These are phyloP conservation scores for Macadamia tetraphylla DNA, from an alignment of 164 flowering plant species.

Conservation along the genomic window DNA sequence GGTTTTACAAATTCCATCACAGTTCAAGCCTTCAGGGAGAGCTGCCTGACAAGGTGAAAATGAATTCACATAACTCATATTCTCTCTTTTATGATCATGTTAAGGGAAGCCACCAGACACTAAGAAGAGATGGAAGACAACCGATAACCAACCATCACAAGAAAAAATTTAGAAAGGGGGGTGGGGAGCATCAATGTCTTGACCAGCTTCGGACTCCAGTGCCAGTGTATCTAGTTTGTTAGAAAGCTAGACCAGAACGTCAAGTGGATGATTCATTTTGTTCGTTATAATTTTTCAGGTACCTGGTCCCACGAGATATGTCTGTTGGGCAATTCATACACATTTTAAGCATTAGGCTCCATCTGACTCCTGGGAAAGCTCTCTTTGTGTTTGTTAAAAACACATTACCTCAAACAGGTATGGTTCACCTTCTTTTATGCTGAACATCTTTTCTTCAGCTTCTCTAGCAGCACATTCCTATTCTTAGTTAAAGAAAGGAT, in stretches of 20 bases:
- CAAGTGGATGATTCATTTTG: neutral
- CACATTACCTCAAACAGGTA: constrained; percentile 93
- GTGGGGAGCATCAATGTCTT: too few species aligned
- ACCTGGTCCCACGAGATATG: constrained; percentile 95
- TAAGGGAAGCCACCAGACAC: too few species aligned
- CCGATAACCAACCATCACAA: too few species aligned
- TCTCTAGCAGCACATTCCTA: neutral
- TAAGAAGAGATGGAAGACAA: too few species aligned
- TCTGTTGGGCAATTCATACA: constrained; percentile 90
- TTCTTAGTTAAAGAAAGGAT: neutral
- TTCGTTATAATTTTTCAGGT: constrained; percentile 29
- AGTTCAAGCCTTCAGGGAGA: too few species aligned
- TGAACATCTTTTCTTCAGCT: neutral
- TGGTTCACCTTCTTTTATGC: neutral
- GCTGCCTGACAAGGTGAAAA: too few species aligned
- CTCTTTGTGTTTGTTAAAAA: constrained; percentile 85
- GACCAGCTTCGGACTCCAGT: too few species aligned
- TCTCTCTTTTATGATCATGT: too few species aligned
- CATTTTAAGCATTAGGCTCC: constrained; percentile 74
- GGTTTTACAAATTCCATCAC: too few species aligned
- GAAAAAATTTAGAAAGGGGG: too few species aligned
- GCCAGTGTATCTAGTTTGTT: too few species aligned
- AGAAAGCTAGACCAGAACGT: neutral
- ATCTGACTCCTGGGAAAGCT: constrained; percentile 79
- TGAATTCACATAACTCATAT: too few species aligned